Percentiles rank a stretch among this genome's conserved stretches.
Conservation (phyloP, 345 rosid genomes). For the Salix udensis region DNA sequence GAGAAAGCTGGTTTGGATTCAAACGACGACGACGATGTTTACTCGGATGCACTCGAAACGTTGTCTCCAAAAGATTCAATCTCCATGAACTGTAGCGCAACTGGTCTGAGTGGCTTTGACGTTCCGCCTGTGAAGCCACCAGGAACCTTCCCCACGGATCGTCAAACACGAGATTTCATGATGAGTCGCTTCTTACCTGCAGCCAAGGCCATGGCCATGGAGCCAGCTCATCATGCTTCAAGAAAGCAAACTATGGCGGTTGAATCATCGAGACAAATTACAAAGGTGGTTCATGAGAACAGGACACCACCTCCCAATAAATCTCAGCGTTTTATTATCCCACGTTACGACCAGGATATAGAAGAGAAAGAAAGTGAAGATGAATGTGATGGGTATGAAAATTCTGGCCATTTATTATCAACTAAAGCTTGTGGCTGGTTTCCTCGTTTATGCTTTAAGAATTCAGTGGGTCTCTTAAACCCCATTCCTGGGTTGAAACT, state of each 20-base stretch:
- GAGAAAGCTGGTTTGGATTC: conserved; percentile 23
- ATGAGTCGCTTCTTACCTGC: conserved; percentile 93
- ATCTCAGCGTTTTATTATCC: conserved; percentile 23
- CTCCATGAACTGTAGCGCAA: conserved; percentile 52
- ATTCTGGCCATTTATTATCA: conserved; percentile 37
- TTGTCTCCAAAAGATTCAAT: conserved; percentile 50
- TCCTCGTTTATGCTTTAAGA: conserved; percentile 65
- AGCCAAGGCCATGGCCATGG: conserved; percentile 87
- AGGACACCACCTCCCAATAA: conserved; percentile 29
- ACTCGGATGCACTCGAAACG: conserved; percentile 71
- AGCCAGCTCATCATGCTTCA: conserved; percentile 58
- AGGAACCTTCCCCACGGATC: conserved; percentile 47
- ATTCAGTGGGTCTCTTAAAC: conserved; percentile 49
- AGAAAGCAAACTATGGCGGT: conserved; percentile 45
- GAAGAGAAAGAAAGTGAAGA: conserved; percentile 45
- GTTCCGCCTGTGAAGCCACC: conserved; percentile 37
- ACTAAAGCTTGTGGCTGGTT: conserved; percentile 72
- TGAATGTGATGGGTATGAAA: conserved; percentile 37
- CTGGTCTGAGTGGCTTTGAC: conserved; percentile 57
- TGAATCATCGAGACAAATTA: conserved; percentile 49
- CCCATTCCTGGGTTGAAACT: conserved; percentile 58
- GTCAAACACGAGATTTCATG: conserved; percentile 72
- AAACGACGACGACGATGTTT: conserved; percentile 41
- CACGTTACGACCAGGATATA: conserved; percentile 33
- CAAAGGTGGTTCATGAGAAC: conserved; percentile 31